Percentiles rank a stretch among this genome's conserved stretches.
Conservation (phyloP, 495 filamentous ascomycete genomes). For the Neurospora intermedia region DNA sequence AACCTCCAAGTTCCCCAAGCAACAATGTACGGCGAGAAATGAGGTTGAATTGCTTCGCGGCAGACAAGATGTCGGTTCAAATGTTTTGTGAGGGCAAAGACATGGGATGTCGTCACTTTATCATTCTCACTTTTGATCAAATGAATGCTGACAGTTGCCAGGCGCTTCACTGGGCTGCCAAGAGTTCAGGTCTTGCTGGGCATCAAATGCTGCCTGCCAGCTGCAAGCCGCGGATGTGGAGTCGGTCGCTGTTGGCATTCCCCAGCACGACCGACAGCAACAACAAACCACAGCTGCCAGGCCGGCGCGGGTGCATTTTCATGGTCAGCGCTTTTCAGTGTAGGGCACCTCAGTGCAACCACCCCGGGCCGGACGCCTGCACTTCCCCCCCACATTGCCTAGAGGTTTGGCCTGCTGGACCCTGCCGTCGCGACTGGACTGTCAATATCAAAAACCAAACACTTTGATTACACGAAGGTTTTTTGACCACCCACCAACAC, state of each 20-base stretch:
- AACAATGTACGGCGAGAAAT: neutral
- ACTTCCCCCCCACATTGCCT: conserved; percentile 1
- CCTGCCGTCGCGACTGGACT: neutral
- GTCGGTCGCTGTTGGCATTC: neutral
- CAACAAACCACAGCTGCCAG: conserved; percentile 18
- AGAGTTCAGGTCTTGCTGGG: neutral
- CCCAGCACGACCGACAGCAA: neutral
- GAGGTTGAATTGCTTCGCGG: neutral
- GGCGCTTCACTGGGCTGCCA: neutral
- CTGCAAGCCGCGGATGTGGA: conserved; percentile 23
- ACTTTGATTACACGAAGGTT: neutral
- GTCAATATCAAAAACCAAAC: neutral
- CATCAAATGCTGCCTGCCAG: neutral
- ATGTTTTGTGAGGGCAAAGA: neutral
- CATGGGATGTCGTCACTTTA: neutral
- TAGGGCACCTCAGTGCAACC: no score
- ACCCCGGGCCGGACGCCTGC: conserved; percentile 10
- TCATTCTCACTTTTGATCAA: neutral
- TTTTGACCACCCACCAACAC: neutral
- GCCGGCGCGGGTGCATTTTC: conserved; percentile 1
- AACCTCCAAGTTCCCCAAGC: neutral
- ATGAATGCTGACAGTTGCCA: neutral
- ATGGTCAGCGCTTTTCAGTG: neutral
- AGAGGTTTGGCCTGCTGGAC: neutral
- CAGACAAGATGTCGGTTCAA: neutral